Percentiles rank a stretch among this genome's conserved stretches.
These are phyloP conservation scores for Moringa oleifera DNA, from an alignment of 345 rosid genomes.

Conservation along the genomic window DNA sequence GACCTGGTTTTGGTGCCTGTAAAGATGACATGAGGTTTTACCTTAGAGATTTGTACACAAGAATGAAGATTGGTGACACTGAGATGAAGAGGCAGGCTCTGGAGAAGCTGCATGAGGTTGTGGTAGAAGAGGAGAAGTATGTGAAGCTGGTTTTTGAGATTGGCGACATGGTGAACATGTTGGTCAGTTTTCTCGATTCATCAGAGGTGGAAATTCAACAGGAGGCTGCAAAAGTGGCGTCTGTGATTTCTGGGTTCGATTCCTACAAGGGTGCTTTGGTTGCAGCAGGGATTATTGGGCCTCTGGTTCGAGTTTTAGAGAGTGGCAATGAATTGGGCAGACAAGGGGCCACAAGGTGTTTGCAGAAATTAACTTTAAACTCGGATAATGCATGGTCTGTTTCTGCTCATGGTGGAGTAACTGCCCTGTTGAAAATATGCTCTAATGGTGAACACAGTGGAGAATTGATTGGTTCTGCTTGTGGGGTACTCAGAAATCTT, in stretches of 20 bases:
- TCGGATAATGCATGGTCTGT: slow-evolving; percentile 95
- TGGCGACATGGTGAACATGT: slow-evolving; percentile 37
- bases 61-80: slow-evolving; percentile 86
- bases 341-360: slow-evolving; percentile 50
- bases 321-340: slow-evolving; percentile 43
- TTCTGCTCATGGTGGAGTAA: slow-evolving; percentile 94
- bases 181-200: slow-evolving; percentile 62
- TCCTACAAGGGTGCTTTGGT: slow-evolving; percentile 40
- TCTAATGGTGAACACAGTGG: slow-evolving; percentile 27
- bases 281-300: slow-evolving; percentile 63
- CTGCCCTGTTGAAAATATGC: slow-evolving; percentile 68
- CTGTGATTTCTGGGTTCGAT: slow-evolving; percentile 57
- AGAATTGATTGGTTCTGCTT: slow-evolving; percentile 48
- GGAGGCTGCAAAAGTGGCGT: slow-evolving; percentile 54
- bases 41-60: slow-evolving; percentile 68
- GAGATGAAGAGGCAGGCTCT: slow-evolving; percentile 82
- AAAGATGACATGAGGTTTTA: slow-evolving; percentile 87
- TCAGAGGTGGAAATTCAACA: slow-evolving; percentile 47
- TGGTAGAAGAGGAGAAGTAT: slow-evolving; percentile 62
- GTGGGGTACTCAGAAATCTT: slow-evolving; percentile 77
- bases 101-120: slow-evolving; percentile 46
- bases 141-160: slow-evolving; percentile 47
- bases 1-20: slow-evolving; percentile 53
- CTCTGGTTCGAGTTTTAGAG: slow-evolving; percentile 67
- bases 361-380: slow-evolving; percentile 65